A percentile compares a stretch with the other conserved stretches of the same genome.
Conservation (phyloP, 495 filamentous ascomycete genomes). For the Neurospora terricola region DNA sequence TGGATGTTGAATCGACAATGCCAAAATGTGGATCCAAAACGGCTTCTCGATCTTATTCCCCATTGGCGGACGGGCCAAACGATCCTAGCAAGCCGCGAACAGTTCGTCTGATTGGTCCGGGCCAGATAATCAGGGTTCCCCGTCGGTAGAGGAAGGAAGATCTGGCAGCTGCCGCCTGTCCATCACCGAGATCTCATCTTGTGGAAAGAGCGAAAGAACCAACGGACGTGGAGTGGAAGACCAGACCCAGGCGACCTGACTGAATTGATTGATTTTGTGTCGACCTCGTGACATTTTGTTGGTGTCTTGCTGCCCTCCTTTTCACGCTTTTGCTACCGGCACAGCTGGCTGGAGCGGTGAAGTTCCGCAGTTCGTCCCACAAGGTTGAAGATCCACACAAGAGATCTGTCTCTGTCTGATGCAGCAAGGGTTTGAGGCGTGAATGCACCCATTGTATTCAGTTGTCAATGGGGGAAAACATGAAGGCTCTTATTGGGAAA, state of each 20-base stretch:
- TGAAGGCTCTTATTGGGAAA: not conserved
- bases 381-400: not conserved
- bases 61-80: not conserved
- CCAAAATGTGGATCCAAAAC: not conserved
- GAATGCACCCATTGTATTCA: not conserved
- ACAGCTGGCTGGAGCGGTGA: not conserved
- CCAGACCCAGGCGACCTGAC: not conserved
- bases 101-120: not conserved
- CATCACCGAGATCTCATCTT: not conserved
- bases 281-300: not conserved
- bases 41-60: not conserved
- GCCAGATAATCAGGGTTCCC: not conserved
- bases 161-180: not conserved
- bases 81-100: not conserved
- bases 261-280: not conserved
- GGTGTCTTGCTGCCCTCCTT: not conserved
- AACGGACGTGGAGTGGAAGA: not conserved
- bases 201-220: not conserved
- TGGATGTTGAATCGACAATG: not conserved
- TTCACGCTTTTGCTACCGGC: not conserved
- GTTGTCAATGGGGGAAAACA: not conserved
- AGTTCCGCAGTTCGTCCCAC: not conserved
- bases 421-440: not conserved
- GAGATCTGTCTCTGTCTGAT: not conserved
- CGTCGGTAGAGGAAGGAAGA: not conserved